Evolutionary conservation across 108 stramenopile species (phyloP).

Genomic region (Cyclostephanos invisitatus): DNA sequence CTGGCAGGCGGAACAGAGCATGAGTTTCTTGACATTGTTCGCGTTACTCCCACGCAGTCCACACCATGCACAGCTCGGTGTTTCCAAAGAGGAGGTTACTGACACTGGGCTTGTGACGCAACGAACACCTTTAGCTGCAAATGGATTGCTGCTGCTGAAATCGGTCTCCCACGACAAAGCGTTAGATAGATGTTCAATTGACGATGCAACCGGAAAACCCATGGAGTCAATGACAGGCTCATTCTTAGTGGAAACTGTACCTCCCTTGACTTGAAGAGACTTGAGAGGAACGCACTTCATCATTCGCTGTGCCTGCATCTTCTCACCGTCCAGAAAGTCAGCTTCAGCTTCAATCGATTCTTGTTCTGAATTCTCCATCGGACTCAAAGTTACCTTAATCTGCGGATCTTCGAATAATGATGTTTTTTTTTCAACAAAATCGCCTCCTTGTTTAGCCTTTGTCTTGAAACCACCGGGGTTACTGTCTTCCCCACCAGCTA

Average conservation of each 20-base stretch:
- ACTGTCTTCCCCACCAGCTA: not conserved
- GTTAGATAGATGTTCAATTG: not conserved
- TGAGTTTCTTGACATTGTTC: not conserved
- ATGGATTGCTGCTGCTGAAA: not conserved
- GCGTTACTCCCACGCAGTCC: not conserved
- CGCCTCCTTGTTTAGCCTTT: not conserved
- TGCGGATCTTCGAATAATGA: not conserved
- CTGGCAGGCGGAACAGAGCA: constrained; percentile 4
- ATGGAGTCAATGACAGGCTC: not conserved
- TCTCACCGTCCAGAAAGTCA: not conserved
- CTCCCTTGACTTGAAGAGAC: not conserved
- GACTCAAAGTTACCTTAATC: not conserved
- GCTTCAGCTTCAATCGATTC: constrained; percentile 1
- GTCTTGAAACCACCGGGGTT: not conserved
- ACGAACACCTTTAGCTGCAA: not conserved
- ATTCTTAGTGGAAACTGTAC: not conserved
- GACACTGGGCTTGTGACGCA: not conserved
- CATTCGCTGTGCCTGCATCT: not conserved
- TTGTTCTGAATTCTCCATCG: not conserved
- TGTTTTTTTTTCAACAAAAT: not conserved
- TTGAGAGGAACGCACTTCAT: not conserved
- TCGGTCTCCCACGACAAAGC: not conserved
- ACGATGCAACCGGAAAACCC: not conserved
- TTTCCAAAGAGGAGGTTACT: not conserved
- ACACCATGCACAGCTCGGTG: not conserved